phyloP scores from a whole-genome alignment of 257 asterid species.

The Gardenia jasminoides region DNA sequence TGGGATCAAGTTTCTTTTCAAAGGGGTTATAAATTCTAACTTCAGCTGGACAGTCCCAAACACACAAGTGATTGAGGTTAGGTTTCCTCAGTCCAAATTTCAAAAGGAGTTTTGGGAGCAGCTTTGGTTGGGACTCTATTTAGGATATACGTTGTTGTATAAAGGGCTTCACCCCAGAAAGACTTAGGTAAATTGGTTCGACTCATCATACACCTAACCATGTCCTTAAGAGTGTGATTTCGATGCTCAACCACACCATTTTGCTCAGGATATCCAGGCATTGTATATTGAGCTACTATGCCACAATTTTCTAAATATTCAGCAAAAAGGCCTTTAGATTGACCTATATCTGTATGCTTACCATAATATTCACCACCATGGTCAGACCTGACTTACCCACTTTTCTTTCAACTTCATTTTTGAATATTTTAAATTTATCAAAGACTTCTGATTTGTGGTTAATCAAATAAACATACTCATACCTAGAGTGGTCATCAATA shows the following conservation, averaged over 20 bases:
- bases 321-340: too few relatives aligned
- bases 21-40: background rate
- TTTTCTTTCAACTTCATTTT: background rate
- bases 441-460: background rate
- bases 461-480: background rate
- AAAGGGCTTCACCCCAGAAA: background rate
- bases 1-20: background rate
- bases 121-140: background rate
- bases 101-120: background rate
- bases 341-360: too few relatives aligned
- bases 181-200: background rate
- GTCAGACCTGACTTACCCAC: too few relatives aligned
- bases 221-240: conserved; percentile 3
- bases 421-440: background rate
- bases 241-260: background rate
- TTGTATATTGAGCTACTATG: background rate
- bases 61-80: background rate
- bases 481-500: background rate
- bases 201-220: conserved; percentile 8
- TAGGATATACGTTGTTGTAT: background rate
- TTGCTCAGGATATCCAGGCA: background rate
- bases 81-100: too few relatives aligned
- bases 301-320: background rate
- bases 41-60: background rate
- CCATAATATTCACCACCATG: too few relatives aligned